phyloP scores from a whole-genome alignment of 306 rosid species.

The Arachis hypogaea region DNA sequence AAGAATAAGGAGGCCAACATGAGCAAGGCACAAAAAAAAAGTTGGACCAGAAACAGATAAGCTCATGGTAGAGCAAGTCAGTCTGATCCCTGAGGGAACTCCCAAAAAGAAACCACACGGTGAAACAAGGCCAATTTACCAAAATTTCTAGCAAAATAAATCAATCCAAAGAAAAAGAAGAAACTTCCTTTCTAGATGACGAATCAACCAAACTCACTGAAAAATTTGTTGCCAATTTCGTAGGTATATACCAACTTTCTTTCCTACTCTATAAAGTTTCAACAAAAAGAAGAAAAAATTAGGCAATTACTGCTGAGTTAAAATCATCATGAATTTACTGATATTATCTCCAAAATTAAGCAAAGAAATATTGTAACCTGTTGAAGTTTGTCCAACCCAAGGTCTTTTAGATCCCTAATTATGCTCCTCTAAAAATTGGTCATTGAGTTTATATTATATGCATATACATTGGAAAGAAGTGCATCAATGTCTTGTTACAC shows the following conservation, averaged over 20 bases:
- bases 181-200: constrained; percentile 77
- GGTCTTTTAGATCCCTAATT: constrained; percentile 85
- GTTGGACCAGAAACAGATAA: constrained; percentile 7
- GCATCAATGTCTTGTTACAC: constrained; percentile 26
- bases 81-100: too few relatives aligned
- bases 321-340: constrained; percentile 26
- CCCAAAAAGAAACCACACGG: constrained; percentile 18
- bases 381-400: constrained; percentile 93
- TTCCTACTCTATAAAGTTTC: constrained; percentile 73
- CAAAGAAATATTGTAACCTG: constrained; percentile 61
- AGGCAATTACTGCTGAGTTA: constrained; percentile 24
- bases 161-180: constrained; percentile 16
- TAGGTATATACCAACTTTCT: constrained; percentile 95
- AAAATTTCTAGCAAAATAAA: constrained; percentile 24
- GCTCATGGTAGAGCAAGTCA: background rate
- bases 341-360: constrained; percentile 36
- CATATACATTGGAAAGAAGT: constrained; percentile 52
- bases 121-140: constrained; percentile 24
- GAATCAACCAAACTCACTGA: constrained; percentile 89
- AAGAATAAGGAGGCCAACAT: constrained; percentile 8
- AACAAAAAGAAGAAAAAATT: constrained; percentile 19
- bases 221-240: constrained; percentile 92
- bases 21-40: constrained; percentile 15
- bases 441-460: constrained; percentile 73
- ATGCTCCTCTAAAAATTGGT: constrained; percentile 68